Conservation (phyloP, 352 stramenopile species). For the Globisporangium lucens region DNA sequence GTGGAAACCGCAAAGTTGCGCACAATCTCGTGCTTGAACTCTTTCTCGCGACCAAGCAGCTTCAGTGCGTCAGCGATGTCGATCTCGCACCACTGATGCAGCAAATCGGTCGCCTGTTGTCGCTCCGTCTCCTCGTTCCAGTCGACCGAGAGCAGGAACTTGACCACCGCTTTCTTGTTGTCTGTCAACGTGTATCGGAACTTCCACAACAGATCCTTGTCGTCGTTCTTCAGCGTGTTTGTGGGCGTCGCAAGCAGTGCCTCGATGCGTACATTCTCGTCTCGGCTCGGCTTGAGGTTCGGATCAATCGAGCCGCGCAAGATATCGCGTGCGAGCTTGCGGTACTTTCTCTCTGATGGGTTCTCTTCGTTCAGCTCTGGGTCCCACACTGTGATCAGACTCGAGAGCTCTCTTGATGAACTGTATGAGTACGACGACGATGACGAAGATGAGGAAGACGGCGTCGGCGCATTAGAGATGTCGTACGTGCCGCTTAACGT, state of each 20-base stretch:
- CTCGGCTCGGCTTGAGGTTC: conserved; percentile 95
- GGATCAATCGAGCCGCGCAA: conserved; percentile 96
- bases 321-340: conserved; percentile 95
- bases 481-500: conserved; percentile 53
- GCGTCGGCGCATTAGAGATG: conserved; percentile 10
- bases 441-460: conserved; percentile 11
- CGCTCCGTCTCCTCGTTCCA: conserved; percentile 98
- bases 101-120: conserved; percentile 87
- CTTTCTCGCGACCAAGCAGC: conserved; percentile 91
- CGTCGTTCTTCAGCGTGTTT: conserved; percentile 91
- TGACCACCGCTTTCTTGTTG: conserved; percentile 95
- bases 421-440: conserved; percentile 19
- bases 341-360: conserved; percentile 97
- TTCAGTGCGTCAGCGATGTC: conserved; percentile 98
- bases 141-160: conserved; percentile 98
- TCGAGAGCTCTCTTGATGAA: conserved; percentile 36
- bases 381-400: conserved; percentile 80
- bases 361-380: conserved; percentile 88
- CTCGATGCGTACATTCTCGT: conserved; percentile 92
- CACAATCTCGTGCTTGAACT: conserved; percentile 90
- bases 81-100: conserved; percentile 89
- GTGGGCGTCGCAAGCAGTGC: conserved; percentile 90
- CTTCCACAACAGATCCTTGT: conserved; percentile 94
- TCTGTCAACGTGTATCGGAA: conserved; percentile 96
- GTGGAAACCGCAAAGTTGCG: conserved; percentile 97